phyloP scores from a whole-genome alignment of 1,284 basidiomycete genomes.

The Cryptococcus amylolentus region DNA sequence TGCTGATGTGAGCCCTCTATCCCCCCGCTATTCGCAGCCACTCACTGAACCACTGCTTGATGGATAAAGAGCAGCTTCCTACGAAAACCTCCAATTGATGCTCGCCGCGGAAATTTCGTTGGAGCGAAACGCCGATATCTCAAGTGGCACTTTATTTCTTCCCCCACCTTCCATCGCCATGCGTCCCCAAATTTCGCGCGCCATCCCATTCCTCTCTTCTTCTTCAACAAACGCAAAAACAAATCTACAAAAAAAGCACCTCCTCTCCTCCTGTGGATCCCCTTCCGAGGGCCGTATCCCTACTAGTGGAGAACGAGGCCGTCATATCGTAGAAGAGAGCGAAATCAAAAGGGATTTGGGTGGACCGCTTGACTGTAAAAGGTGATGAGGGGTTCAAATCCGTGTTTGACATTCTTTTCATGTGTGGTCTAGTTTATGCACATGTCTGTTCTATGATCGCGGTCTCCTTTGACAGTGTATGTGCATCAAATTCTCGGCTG shows the following conservation, averaged over 20 bases:
- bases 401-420: constrained; percentile 29
- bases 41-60: constrained; percentile 10
- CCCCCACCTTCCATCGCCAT: no score
- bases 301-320: constrained; percentile 22
- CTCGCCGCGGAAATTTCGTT: no score
- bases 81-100: background rate
- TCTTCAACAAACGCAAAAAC: constrained; percentile 18
- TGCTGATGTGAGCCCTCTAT: background rate
- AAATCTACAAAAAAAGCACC: constrained; percentile 41
- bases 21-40: background rate
- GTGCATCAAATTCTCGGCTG: no score
- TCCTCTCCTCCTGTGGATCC: constrained; percentile 22
- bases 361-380: constrained; percentile 29
- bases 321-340: constrained; percentile 40
- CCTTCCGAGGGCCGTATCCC: constrained; percentile 13
- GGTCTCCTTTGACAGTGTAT: background rate
- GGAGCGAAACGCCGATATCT: no score
- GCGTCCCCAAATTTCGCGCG: background rate
- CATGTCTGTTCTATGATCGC: background rate
- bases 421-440: background rate
- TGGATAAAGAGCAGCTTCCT: constrained; percentile 13
- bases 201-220: constrained; percentile 3
- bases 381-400: constrained; percentile 38
- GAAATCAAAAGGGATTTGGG: constrained; percentile 37
- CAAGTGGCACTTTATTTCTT: no score